Base-by-base conservation (phyloP, 2,329 filamentous ascomycete genomes). In the Ophiostoma ulmi region DNA sequence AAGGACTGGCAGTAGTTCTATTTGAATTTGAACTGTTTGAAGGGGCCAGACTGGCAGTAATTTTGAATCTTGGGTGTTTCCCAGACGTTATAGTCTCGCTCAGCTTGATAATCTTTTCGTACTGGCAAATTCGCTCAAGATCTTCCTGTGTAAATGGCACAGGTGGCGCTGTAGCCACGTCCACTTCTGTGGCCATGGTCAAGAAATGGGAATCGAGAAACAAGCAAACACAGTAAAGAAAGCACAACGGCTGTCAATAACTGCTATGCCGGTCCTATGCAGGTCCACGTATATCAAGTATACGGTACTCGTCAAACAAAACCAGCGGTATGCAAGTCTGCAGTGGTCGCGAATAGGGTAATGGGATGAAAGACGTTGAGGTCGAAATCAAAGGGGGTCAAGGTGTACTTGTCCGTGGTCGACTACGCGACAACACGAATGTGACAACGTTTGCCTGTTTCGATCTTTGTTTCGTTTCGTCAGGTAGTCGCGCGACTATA, bases 11-110 rank as follows among this genome's bases (percentile, higher is more conserved):
- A 13, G 63, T 65, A 20, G 14, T 36, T 65, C 63, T 39, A 20
- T 11, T 13, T 6, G 63, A 22, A 6, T 8, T 17, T 31, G 31
- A 31, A 31, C 31, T 31, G 31, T 31, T 31, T 31, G 31, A 31
- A 31, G 31, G 31, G 6, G 17, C 36, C 20, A 39, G 63, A 20
- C 36, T 65, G 13, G 80, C 75, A 72, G 85, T 83, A 44, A 84
- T 78, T 78, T 87, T 89, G 80, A 90, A 85, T 75, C 81, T 84
- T 68, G 87, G 85, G 77, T 94, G 90, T 75, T 85, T 88, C 77
- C 94, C 93, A 79, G 91, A 87, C 78, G 95, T 84, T 75, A 98
- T 86, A 75, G 89, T 85, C 82, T 97, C 91, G 80, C 89, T 90
- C 80, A 98, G 89, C 75, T 85, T 87, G 77, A 97, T 79, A 76